Base-by-base conservation (phyloP, 305 asterid genomes). In the Salvia sclarea region DNA sequence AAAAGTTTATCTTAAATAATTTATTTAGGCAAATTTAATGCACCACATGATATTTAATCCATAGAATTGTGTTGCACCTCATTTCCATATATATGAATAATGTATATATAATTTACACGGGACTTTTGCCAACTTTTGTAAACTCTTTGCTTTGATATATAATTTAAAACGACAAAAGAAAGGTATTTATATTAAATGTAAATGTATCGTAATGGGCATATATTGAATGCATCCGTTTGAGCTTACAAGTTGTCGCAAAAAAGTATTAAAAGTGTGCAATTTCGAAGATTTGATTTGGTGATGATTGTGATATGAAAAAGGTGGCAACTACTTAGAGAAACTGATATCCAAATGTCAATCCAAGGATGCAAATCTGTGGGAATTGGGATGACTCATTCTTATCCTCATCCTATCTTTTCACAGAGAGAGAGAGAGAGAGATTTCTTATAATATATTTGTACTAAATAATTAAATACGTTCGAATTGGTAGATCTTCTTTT, bases 301-400 rank as follows among this genome's bases (percentile, higher is more conserved):
- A 68, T 28, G 66, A 44, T 47, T 58, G 61, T 21, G 61, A 69
- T 44, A 22, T 31, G 21, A 22, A 57, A 54, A 20, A 69, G 73
- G 48, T 44, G 35, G 30, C 73, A 68, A 55, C 45, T 28, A 41
- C 17, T 44, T 63, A 28, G 28, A 41, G 35, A 56, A 43, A 21
- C n/a, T 43, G 21, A 30, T 25, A 28, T 56, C 43, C 66, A 68
- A 57, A 33, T 57, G 69, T 62, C 55, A 43, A 62, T 63, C 57
- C 30, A 16, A 16, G 14, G 56, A 30, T 43, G 56, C 68, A 44
- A 44, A 62, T 62, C 40, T 44, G 28, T n/a, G n/a, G n/a, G n/a
- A n/a, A n/a, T n/a, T 28, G 28, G 33, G 45, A 14, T 63, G 45
- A 63, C 69, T 63, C 57, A 30, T 5, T 47, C 69, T 63, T 63